phyloP scores from a whole-genome alignment of 495 filamentous ascomycete genomes.

The Trichoderma virens region DNA sequence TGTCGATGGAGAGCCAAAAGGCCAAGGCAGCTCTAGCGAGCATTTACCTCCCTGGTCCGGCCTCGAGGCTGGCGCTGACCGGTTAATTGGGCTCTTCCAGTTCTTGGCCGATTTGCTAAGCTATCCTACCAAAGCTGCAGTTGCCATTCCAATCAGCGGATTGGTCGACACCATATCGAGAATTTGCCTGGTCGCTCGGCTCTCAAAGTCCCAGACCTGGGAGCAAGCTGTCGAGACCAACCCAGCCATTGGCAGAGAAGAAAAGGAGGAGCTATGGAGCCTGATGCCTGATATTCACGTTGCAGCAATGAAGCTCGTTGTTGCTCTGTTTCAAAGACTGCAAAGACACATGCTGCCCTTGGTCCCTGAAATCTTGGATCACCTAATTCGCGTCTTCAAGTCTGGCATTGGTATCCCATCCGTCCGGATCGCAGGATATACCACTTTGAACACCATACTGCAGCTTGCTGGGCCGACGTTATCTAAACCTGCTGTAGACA shows the following conservation, averaged over 20 bases:
- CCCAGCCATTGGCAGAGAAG: slow-evolving; percentile 62
- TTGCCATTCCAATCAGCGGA: slow-evolving; percentile 55
- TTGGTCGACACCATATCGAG: slow-evolving; percentile 59
- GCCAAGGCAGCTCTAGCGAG: slow-evolving; percentile 31
- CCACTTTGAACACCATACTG: slow-evolving; percentile 48
- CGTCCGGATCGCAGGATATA: slow-evolving; percentile 55
- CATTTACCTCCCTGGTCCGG: slow-evolving; percentile 59
- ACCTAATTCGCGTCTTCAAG: slow-evolving; percentile 59
- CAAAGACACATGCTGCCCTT: slow-evolving; percentile 45
- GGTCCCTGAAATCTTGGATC: slow-evolving; percentile 54
- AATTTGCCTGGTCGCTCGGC: slow-evolving; percentile 58
- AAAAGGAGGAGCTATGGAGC: slow-evolving; percentile 65
- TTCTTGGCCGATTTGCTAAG: slow-evolving; percentile 45
- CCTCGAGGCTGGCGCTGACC: slow-evolving; percentile 59
- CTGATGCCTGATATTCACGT: slow-evolving; percentile 67
- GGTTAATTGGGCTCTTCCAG: slow-evolving; percentile 55
- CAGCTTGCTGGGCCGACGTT: slow-evolving; percentile 53
- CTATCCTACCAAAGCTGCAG: slow-evolving; percentile 48
- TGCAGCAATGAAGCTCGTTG: slow-evolving; percentile 53
- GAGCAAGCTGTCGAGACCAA: slow-evolving; percentile 45
- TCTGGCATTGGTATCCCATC: slow-evolving; percentile 49
- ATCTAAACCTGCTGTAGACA: slow-evolving; percentile 50
- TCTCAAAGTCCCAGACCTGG: slow-evolving; percentile 30
- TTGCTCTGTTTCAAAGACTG: slow-evolving; percentile 45
- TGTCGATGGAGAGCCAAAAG: slow-evolving; percentile 32